phyloP scores from a whole-genome alignment of 2,329 filamentous ascomycete species.

The Pseudocercospora pini-densiflorae region DNA sequence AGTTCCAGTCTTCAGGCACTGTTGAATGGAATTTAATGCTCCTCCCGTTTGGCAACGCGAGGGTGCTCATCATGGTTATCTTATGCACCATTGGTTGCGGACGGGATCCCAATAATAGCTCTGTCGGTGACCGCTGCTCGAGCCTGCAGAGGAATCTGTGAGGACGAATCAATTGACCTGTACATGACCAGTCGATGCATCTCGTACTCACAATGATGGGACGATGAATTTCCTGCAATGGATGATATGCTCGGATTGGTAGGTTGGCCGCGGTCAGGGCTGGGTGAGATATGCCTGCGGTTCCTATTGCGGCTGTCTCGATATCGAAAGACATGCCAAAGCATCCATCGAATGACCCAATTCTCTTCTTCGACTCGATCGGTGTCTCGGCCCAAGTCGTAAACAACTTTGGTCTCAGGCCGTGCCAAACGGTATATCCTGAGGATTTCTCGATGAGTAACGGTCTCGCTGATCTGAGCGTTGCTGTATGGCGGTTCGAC shows the following conservation, averaged over 20 bases:
- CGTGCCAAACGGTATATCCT: slow-evolving; percentile 47
- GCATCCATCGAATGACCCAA: slow-evolving; percentile 57
- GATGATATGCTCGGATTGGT: slow-evolving; percentile 22
- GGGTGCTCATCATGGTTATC: slow-evolving; percentile 15
- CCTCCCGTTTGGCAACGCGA: slow-evolving; percentile 1
- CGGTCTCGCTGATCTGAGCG: slow-evolving; percentile 54
- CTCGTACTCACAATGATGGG: slow-evolving; percentile 15
- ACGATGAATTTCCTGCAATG: slow-evolving; percentile 15
- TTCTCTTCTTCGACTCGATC: slow-evolving; percentile 51
- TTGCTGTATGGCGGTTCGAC: slow-evolving; percentile 50
- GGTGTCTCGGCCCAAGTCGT: slow-evolving; percentile 47
- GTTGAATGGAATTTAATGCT: not conserved
- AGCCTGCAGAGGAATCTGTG: slow-evolving; percentile 9
- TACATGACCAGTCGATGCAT: slow-evolving; percentile 11
- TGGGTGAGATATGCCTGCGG: slow-evolving; percentile 32
- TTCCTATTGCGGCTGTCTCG: slow-evolving; percentile 47
- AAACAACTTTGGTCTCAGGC: slow-evolving; percentile 45
- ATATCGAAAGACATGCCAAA: slow-evolving; percentile 59
- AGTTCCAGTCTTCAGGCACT: slow-evolving; percentile 2
- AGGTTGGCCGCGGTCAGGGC: slow-evolving; percentile 23
- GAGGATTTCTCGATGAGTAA: slow-evolving; percentile 51
- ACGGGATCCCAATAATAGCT: slow-evolving; percentile 41
- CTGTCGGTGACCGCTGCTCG: slow-evolving; percentile 23
- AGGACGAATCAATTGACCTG: not conserved
- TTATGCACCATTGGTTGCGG: slow-evolving; percentile 30